Conservation (phyloP, 202 grass and related monocot species). For the Saccharum hybrid region DNA sequence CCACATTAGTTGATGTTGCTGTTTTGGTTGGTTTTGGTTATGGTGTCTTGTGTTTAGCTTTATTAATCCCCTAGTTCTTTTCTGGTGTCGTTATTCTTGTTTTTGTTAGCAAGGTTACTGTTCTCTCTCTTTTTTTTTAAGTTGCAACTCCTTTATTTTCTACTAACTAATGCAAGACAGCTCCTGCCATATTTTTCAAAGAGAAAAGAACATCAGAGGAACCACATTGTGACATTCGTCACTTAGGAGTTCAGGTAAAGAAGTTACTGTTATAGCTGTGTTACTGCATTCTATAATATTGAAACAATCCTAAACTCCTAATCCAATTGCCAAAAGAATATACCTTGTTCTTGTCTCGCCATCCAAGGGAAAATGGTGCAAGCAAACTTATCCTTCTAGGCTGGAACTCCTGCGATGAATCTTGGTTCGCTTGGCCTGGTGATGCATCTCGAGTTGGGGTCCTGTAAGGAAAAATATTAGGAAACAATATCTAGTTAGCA, state of each 20-base stretch:
- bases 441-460: slow-evolving; percentile 63
- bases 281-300: not conserved
- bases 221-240: not conserved
- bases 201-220: not conserved
- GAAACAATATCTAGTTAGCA: slow-evolving; percentile 33
- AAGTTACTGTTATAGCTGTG: slow-evolving; percentile 20
- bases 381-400: slow-evolving; percentile 92
- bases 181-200: not conserved
- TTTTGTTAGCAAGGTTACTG: not conserved
- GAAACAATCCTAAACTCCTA: not conserved
- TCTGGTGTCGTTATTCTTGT: not conserved
- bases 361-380: slow-evolving; percentile 75
- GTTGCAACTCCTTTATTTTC: not conserved
- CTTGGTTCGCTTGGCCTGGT: slow-evolving; percentile 56
- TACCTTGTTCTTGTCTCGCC: slow-evolving; percentile 98
- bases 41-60: not conserved
- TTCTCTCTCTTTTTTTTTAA: not conserved
- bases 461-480: slow-evolving; percentile 50
- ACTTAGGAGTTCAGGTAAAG: not conserved
- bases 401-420: slow-evolving; percentile 73
- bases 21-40: too few relatives aligned
- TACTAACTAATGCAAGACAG: not conserved
- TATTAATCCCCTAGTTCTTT: not conserved
- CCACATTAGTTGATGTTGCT: not conserved
- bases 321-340: slow-evolving; percentile 27